phyloP scores from a whole-genome alignment of 1,284 basidiomycete species.

The Cerioporus squamosus region DNA sequence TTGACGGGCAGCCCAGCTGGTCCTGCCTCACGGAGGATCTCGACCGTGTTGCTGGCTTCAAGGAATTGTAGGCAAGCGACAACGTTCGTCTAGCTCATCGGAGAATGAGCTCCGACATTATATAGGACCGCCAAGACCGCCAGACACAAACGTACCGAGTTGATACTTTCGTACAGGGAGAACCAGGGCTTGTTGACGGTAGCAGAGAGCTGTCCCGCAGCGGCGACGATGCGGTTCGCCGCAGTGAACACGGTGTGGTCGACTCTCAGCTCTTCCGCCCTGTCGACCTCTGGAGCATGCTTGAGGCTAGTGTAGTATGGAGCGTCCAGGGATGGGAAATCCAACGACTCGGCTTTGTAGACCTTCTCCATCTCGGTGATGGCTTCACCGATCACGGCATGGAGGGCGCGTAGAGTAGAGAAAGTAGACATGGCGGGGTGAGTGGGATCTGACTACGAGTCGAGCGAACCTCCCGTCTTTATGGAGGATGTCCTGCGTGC shows the following conservation, averaged over 20 bases:
- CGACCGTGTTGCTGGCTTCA: constrained; percentile 66
- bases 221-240: constrained; percentile 63
- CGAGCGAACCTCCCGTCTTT: not conserved
- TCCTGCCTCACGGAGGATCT: constrained; percentile 69
- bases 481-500: too few species aligned
- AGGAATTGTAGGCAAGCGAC: constrained; percentile 69
- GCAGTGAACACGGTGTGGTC: constrained; percentile 60
- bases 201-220: constrained; percentile 64
- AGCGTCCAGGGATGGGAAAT: not conserved
- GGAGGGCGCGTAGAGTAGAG: constrained; percentile 59
- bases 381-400: constrained; percentile 64
- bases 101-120: not conserved
- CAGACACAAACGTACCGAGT: constrained; percentile 53
- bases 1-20: constrained; percentile 59
- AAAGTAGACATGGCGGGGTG: constrained; percentile 46
- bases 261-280: constrained; percentile 53
- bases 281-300: not conserved
- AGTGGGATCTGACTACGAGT: not conserved
- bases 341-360: constrained; percentile 39
- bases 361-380: constrained; percentile 65
- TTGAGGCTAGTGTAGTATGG: not conserved
- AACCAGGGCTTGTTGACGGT: constrained; percentile 69
- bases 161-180: constrained; percentile 60
- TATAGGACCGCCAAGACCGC: too few species aligned
- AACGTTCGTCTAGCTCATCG: constrained; percentile 29